Percentiles rank a stretch among this genome's conserved stretches.
Conservation (phyloP, 2,329 filamentous ascomycete species). For the Byssothecium circinans region DNA sequence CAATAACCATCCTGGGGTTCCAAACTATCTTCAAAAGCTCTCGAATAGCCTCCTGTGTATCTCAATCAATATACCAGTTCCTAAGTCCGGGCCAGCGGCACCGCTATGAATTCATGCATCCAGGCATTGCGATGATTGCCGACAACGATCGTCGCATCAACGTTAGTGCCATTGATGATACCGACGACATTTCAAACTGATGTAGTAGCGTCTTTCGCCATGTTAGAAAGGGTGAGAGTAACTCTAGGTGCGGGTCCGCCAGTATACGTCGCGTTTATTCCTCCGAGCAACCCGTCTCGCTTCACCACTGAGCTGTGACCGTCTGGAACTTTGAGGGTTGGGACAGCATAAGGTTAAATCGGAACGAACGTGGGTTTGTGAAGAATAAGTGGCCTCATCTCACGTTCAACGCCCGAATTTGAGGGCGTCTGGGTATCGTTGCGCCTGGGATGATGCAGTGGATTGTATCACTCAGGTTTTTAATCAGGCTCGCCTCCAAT, state of each 20-base stretch:
- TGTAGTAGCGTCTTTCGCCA: conserved; percentile 76
- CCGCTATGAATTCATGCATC: conserved; percentile 43
- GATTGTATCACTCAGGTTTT: neutral
- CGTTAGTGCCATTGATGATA: conserved; percentile 64
- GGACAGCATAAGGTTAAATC: conserved; percentile 74
- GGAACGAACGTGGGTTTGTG: conserved; percentile 80
- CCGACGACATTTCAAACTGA: conserved; percentile 73
- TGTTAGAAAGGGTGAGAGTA: conserved; percentile 51
- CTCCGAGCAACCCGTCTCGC: conserved; percentile 16
- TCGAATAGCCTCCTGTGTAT: conserved; percentile 48
- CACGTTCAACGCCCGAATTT: conserved; percentile 72
- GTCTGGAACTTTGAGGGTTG: conserved; percentile 76
- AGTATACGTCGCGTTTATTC: conserved; percentile 13
- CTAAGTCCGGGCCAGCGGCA: conserved; percentile 49
- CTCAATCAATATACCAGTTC: conserved; percentile 49
- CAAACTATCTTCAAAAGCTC: conserved; percentile 47
- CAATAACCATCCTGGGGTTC: conserved; percentile 50
- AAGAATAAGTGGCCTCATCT: conserved; percentile 62
- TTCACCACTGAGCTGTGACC: conserved; percentile 67
- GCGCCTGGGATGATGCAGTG: conserved; percentile 8
- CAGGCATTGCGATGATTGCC: conserved; percentile 54
- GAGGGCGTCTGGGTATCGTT: conserved; percentile 65
- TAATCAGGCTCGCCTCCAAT: conserved; percentile 53
- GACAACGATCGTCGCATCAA: conserved; percentile 52
- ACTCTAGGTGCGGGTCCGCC: neutral